A percentile compares a stretch with the other conserved stretches of the same genome.
Conservation (phyloP, 768 basidiomycete genomes). For the Trametes punicea region DNA sequence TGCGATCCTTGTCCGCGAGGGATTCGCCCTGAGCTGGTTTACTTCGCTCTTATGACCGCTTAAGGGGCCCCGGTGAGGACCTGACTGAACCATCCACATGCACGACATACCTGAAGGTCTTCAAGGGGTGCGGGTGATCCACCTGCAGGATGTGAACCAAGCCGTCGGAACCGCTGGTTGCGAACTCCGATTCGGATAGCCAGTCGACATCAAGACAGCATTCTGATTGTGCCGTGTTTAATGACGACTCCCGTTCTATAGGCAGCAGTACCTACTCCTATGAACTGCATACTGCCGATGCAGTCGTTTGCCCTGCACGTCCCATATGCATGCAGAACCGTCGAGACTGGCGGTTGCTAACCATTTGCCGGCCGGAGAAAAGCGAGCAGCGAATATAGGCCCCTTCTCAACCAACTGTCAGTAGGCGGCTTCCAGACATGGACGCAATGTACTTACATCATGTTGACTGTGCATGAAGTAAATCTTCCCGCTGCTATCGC, state of each 20-base stretch:
- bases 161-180: conserved; percentile 69
- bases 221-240: conserved; percentile 36
- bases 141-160: conserved; percentile 60
- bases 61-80: background rate
- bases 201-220: conserved; percentile 83
- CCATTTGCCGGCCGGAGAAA: conserved; percentile 72
- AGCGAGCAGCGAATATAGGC: conserved; percentile 75
- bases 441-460: conserved; percentile 43
- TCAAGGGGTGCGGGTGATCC: conserved; percentile 50
- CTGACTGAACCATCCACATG: background rate
- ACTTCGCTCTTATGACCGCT: conserved; percentile 78
- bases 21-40: conserved; percentile 72
- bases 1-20: conserved; percentile 62
- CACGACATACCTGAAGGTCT: conserved; percentile 54
- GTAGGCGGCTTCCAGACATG: background rate
- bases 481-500: conserved; percentile 52
- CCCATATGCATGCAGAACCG: conserved; percentile 75
- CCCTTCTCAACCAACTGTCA: conserved; percentile 48
- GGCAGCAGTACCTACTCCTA: conserved; percentile 43
- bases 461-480: conserved; percentile 66
- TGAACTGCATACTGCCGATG: conserved; percentile 64
- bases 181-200: conserved; percentile 68
- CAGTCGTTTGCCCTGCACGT: conserved; percentile 58
- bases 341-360: conserved; percentile 77
- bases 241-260: no score